phyloP scores from a whole-genome alignment of 768 basidiomycete genomes.

The Amanita polypyramis region DNA sequence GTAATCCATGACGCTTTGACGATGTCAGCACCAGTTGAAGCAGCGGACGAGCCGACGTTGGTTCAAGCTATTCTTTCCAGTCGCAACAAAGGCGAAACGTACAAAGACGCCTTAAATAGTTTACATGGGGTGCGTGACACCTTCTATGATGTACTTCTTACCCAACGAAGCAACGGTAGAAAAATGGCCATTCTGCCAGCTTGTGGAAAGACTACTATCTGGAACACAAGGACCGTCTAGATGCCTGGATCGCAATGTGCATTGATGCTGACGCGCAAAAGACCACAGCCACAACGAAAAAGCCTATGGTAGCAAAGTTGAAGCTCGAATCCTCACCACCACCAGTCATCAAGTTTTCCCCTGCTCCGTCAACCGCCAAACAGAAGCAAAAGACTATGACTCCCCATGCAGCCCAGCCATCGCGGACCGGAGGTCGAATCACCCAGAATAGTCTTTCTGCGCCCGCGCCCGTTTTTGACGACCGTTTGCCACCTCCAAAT shows the following conservation, averaged over 20 bases:
- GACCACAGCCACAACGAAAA: constrained; percentile 18
- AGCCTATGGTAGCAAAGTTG: constrained; percentile 21
- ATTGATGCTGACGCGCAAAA: constrained; percentile 11
- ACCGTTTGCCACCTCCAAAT: constrained; percentile 49
- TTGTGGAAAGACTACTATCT: constrained; percentile 79
- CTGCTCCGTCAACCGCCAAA: constrained; percentile 14
- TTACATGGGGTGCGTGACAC: constrained; percentile 49
- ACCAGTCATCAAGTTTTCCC: constrained; percentile 12
- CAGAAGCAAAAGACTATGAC: constrained; percentile 14
- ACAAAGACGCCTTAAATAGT: constrained; percentile 56
- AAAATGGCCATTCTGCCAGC: constrained; percentile 41
- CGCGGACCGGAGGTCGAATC: constrained; percentile 24
- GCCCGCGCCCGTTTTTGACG: constrained; percentile 34
- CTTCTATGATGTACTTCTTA: constrained; percentile 5
- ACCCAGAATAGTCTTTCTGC: constrained; percentile 57
- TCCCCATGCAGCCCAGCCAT: constrained; percentile 15
- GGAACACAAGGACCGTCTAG: constrained; percentile 53
- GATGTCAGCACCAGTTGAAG: constrained; percentile 41
- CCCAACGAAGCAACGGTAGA: constrained; percentile 21
- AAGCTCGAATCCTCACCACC: constrained; percentile 23
- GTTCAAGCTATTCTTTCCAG: constrained; percentile 36
- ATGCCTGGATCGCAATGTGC: constrained; percentile 31
- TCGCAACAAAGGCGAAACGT: constrained; percentile 33
- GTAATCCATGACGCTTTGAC: constrained; percentile 46
- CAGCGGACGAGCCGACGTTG: constrained; percentile 49